Conservation (phyloP, 2,329 filamentous ascomycete genomes). For the Sporothrix curviconia region DNA sequence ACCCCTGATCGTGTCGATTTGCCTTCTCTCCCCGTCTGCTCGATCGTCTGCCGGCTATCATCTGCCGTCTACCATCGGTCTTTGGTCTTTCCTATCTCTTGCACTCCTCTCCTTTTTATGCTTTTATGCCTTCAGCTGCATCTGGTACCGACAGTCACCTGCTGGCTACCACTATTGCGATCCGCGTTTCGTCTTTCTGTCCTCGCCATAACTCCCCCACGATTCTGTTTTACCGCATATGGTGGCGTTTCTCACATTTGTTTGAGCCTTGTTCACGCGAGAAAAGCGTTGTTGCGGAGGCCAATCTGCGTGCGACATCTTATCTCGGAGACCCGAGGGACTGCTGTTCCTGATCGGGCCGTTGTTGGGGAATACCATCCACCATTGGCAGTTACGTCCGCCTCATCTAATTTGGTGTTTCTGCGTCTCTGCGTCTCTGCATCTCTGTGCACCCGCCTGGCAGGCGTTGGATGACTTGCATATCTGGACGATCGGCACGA, state of each 20-base stretch:
- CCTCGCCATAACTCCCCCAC: no score
- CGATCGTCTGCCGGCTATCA: neutral
- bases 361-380: neutral
- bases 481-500: conserved; percentile 19
- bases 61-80: neutral
- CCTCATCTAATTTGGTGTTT: no score
- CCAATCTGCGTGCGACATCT: conserved; percentile 19
- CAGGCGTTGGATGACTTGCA: conserved; percentile 14
- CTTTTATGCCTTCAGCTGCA: neutral
- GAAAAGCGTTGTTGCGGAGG: neutral
- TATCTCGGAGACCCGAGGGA: conserved; percentile 14
- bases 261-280: neutral
- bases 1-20: conserved; percentile 1
- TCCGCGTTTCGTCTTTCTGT: conserved; percentile 1
- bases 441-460: neutral
- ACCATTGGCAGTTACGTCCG: no score
- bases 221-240: conserved; percentile 2
- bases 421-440: neutral
- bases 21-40: conserved; percentile 4
- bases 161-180: neutral
- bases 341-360: no score
- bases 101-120: neutral
- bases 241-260: conserved; percentile 6
- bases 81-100: neutral
- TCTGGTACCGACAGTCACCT: neutral